These are phyloP conservation scores for Solanum lignicaule DNA, from an alignment of 257 asterid genomes.

Conservation along the genomic window DNA sequence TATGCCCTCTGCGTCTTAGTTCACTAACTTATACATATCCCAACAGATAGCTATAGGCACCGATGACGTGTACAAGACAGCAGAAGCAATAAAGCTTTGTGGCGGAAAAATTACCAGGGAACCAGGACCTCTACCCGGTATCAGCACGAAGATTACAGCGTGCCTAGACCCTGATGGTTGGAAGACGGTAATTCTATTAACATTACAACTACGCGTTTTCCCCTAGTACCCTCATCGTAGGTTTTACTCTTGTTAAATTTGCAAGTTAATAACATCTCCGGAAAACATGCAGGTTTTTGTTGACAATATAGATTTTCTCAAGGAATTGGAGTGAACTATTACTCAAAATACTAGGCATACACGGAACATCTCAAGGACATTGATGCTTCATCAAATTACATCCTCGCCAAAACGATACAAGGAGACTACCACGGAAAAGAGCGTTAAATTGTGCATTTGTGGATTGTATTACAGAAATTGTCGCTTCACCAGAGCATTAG, in stretches of 20 bases:
- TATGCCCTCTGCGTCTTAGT: background rate
- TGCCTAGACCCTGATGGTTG: constrained; percentile 99
- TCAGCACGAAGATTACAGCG: constrained; percentile 83
- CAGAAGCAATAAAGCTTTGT: constrained; percentile 64
- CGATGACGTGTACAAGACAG: constrained; percentile 86
- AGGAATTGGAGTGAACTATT: constrained; percentile 54
- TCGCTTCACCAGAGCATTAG: background rate
- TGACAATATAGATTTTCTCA: constrained; percentile 77
- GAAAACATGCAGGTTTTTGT: constrained; percentile 67
- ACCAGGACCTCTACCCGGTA: constrained; percentile 95
- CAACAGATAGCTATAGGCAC: constrained; percentile 91
- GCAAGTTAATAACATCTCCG: background rate
- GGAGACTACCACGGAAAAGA: background rate
- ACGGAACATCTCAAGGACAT: background rate
- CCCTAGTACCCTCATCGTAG: background rate
- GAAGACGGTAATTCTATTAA: constrained; percentile 58
- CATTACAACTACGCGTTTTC: background rate
- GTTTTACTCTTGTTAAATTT: background rate
- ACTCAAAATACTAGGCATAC: background rate
- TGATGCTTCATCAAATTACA: background rate
- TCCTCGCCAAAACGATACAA: background rate
- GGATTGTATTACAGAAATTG: background rate
- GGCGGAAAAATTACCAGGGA: constrained; percentile 82
- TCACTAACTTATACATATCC: background rate
- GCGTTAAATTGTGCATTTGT: background rate